phyloP scores from a whole-genome alignment of 192 early-diverging fungal species.

The Podila epicladia region DNA sequence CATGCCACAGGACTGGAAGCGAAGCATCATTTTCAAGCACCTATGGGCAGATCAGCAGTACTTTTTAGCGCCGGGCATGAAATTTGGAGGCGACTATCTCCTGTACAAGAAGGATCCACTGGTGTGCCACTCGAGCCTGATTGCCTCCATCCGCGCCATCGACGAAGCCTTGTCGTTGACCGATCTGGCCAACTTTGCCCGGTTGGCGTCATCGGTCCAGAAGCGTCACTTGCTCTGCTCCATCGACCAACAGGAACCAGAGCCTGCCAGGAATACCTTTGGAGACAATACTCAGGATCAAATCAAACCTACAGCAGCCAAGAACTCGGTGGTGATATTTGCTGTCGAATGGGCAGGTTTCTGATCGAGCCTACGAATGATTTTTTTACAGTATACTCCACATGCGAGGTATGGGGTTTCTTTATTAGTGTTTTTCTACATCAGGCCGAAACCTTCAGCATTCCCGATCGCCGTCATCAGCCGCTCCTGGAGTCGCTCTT shows the following conservation, averaged over 20 bases:
- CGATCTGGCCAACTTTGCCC: constrained; percentile 66
- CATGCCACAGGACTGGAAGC: constrained; percentile 37
- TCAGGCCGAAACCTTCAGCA: constrained; percentile 84
- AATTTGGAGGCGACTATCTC: constrained; percentile 91
- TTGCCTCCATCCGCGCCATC: constrained; percentile 59
- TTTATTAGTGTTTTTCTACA: constrained; percentile 44
- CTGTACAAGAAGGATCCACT: constrained; percentile 82
- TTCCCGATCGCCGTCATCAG: constrained; percentile 85
- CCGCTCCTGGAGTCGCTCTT: constrained; percentile 82
- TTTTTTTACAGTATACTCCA: no score
- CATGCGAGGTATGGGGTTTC: no score
- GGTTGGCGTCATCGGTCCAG: constrained; percentile 79
- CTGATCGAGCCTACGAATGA: background rate
- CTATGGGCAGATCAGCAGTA: constrained; percentile 70
- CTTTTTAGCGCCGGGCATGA: constrained; percentile 76
- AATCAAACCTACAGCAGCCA: background rate
- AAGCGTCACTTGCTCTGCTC: constrained; percentile 71
- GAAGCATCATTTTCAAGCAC: constrained; percentile 65
- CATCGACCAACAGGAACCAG: constrained; percentile 33
- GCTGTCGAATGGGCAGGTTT: constrained; percentile 65
- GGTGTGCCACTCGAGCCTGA: constrained; percentile 73
- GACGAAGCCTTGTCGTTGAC: constrained; percentile 49
- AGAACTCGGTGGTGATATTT: constrained; percentile 34
- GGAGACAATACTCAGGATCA: background rate
- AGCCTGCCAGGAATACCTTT: background rate